Base-by-base conservation (phyloP, 2,329 filamentous ascomycete genomes). In the Magnaporthiopsis incrustans region DNA sequence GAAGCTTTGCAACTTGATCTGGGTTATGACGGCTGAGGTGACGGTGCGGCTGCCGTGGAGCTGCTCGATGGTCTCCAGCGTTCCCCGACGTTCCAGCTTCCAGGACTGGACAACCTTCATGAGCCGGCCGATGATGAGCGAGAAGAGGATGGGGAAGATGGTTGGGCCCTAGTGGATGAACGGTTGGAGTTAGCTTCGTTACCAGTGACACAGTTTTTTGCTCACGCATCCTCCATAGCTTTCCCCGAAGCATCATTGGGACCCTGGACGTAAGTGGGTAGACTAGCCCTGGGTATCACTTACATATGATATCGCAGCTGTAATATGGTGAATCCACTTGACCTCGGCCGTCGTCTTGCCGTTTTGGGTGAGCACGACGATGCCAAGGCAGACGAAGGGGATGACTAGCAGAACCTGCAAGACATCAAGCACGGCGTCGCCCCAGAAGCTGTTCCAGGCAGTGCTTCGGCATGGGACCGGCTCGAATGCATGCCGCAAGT, bases 1-100 rank as follows among this genome's bases (percentile, higher is more conserved):
- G 60, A 72, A 65, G 1, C 68, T 66, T 26, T 69, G 65, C 6
- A 74, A 67, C 57, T 68, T 65, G 14, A 72, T 62, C 35, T 71
- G 69, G 8, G 72, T 73, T 1, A 65, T 61, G 15, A 74, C 53
- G 11, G 72, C 67, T 33, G 69, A 68, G 10, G 67, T 68, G 10
- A 74, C 68, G 1, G 73, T 73, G n/a, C 70, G 69, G 50, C 71
- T 73, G 60, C 72, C 73, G 65, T 72, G 68, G 3, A 72, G 63
- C 56, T 73, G 71, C 59, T 74, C 72, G 6, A 75, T 65, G 22
- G 65, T 64, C 22, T 67, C 68, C 1, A 73, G 64, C 5, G 64
- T 70, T 22, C 68, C 65, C 15, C 72, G 72, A 35, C 66, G 65
- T 63, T 74, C 71, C 14, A 74, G 68, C 33, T 67, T 70, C 67